These are phyloP conservation scores for Hericium erinaceus DNA, from an alignment of 768 basidiomycete genomes.

Conservation along the genomic window DNA sequence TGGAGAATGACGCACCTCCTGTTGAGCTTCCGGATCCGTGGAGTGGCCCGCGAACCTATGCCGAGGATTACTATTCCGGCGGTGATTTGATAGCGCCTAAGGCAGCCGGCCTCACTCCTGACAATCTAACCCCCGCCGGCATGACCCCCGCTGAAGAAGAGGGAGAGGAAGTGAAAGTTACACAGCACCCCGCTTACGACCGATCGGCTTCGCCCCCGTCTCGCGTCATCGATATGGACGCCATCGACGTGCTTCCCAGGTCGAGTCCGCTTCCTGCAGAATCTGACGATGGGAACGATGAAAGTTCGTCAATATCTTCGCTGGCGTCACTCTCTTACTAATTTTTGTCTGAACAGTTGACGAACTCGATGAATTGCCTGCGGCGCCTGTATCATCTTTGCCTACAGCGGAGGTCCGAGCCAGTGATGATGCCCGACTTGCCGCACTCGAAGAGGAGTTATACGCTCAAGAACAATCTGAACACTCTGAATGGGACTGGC, in stretches of 20 bases:
- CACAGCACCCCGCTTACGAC: not conserved
- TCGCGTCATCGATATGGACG: not conserved
- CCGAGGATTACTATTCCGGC: conserved; percentile 36
- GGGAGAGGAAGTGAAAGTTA: not conserved
- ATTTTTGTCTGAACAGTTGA: not conserved
- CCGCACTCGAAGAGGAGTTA: not conserved
- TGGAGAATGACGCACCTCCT: not conserved
- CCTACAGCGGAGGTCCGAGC: not conserved
- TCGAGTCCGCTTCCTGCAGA: not conserved
- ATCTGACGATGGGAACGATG: not conserved
- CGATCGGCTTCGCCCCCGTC: not conserved
- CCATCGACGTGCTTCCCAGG: not conserved
- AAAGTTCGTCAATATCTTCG: not conserved
- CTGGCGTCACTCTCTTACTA: not conserved
- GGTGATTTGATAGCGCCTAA: conserved; percentile 23
- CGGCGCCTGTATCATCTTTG: not conserved
- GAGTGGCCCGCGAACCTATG: conserved; percentile 29
- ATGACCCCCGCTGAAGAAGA: not conserved
- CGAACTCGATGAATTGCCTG: not conserved
- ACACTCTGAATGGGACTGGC: not conserved
- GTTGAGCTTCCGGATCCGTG: conserved; percentile 31
- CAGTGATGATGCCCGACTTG: not conserved
- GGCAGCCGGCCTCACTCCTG: conserved; percentile 7
- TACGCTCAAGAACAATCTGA: not conserved
- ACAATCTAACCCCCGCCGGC: conserved; percentile 9